These are phyloP conservation scores for Fusarium sp. DNA, from an alignment of 2,329 filamentous ascomycete species.

Conservation along the genomic window DNA sequence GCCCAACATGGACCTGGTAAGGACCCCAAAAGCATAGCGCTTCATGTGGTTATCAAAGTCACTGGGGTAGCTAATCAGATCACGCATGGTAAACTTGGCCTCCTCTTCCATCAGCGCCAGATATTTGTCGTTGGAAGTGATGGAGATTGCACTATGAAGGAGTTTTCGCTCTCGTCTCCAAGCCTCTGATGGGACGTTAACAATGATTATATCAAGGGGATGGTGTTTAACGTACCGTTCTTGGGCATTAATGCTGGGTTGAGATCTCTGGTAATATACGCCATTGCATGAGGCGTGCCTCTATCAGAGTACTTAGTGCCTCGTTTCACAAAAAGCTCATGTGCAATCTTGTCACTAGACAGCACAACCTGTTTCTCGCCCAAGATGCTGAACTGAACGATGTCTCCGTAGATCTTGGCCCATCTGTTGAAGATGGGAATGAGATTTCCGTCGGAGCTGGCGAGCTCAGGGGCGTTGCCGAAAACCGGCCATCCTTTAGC, in stretches of 20 bases:
- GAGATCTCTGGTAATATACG: not conserved
- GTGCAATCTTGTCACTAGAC: conserved; percentile 1
- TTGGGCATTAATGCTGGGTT: not conserved
- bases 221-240: not conserved
- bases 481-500: conserved; percentile 4
- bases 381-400: conserved; percentile 5
- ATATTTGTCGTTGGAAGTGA: not conserved
- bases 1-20: conserved; percentile 3
- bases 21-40: conserved; percentile 2
- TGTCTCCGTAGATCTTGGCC: not conserved
- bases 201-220: too few species aligned
- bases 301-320: conserved; percentile 2
- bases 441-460: not conserved
- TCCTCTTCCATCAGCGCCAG: not conserved
- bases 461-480: conserved; percentile 8
- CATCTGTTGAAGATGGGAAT: conserved; percentile 6
- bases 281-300: conserved; percentile 1
- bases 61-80: not conserved
- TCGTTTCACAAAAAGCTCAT: not conserved
- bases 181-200: not conserved
- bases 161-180: conserved; percentile 9
- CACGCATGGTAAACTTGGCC: not conserved
- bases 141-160: conserved; percentile 1
- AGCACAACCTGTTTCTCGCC: conserved; percentile 4
- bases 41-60: conserved; percentile 1